Evolutionary conservation across 148 eudicot genomes (phyloP), one percentile per base, ranked within the genome.

Genomic region (Mesembryanthemum crystallinum): DNA sequence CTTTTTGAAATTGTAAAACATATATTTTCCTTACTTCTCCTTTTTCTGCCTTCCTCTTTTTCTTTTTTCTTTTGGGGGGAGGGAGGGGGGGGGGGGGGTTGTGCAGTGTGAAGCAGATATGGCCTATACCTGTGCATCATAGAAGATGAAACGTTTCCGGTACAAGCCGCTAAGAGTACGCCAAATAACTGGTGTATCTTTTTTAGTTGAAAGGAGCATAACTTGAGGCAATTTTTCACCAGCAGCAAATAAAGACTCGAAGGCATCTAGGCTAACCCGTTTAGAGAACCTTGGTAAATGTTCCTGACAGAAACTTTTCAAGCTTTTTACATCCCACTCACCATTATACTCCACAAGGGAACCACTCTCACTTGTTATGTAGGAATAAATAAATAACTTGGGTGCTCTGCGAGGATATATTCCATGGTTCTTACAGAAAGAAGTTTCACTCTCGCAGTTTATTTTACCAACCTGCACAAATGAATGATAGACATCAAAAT

Each of bases 151-250:
- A 30, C 85, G 92, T 30, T 87, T 90, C 63, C 78, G 91, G 72
- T 85, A 87, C 86, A 94, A 77, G 67, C 98, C 97, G 81, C 92
- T 90, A 69, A 94, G 90, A 37, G 87, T 89, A 64, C 92, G 94
- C 98, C 98, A 94, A 81, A 94, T 92, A 43, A 87, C 82, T 9
- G 98, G 98, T 33, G 97, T 90, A 78, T 88, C 91, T 77, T 89
- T 94, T 82, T 88, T 92, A 32, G 97, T 82, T 12, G 98, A 92
- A 68, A 94, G 86, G 83, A 94, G 93, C 87, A 94, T 82, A 72
- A 92, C 91, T 77, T 73, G 89, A 77, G 98, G 97, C 66, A 86
- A 83, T n/a, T 67, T 69, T 73, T 86, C 88, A 57, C 76, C 86
- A 63, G 47, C 45, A 70, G 83, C 80, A 72, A 83, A 78, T 23